Evolutionary conservation across 2,329 filamentous ascomycete genomes (phyloP), one percentile per base, ranked within the genome.

Genomic region (Aspergillus sojae): DNA sequence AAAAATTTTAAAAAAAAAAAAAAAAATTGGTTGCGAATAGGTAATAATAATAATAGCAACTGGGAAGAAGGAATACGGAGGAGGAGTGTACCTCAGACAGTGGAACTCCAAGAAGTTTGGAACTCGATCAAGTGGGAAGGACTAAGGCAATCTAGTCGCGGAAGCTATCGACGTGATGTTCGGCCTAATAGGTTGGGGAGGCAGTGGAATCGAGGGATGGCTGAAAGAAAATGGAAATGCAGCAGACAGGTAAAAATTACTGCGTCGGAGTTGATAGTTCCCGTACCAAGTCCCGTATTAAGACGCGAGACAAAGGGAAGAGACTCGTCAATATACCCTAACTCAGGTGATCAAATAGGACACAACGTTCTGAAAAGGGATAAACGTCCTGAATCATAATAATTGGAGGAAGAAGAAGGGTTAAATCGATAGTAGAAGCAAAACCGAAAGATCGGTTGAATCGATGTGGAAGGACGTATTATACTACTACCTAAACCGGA

Each of bases 141-240:
- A 50, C 57, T 53, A 54, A 54, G 30, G 52, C 34, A 63, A 41
- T 57, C 57, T 66, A 66, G 57, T 60, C 58, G 64, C 64, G 64
- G 64, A 62, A 66, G 57, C 64, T 66, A 66, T 64, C 46, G 56
- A 58, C 11, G 43, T 57, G 53, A 54, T 64, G 46, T 55, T 28
- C 50, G 41, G 56, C 32, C 58, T 63, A 57, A 46, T 55, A 52
- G 50, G 52, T 61, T 63, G 55, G 54, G 46, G 60, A 52, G 59
- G 56, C 46, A 32, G 43, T 54, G 60, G 60, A 48, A 56, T 41
- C 36, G 43, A 57, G 28, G 32, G 32, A 54, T 34, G 30, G 52
- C 30, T 54, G 52, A 54, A 54, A 54, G 52, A 36, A 53, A 28
- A 54, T 16, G 21, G 30, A 32, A 54, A 4, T 50, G 46, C 45